phyloP scores from a whole-genome alignment of 805 yeast species.

The Schwanniomyces occidentalis region DNA sequence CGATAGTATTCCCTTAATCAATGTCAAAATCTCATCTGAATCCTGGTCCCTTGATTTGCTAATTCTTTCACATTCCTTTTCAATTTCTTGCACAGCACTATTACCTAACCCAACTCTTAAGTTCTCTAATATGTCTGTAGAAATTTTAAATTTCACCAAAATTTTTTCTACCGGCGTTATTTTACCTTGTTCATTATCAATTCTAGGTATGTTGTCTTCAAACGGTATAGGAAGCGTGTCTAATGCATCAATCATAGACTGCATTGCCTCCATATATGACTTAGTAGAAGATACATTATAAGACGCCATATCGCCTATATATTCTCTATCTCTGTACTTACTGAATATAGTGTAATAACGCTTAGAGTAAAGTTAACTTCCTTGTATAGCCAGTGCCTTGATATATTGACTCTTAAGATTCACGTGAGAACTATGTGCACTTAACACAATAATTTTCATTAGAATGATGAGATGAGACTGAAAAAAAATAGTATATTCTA shows the following conservation, averaged over 20 bases:
- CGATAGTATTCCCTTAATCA: conserved; percentile 31
- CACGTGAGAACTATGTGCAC: no score
- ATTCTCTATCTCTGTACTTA: no score
- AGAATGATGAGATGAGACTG: conserved; percentile 8
- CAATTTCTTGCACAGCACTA: conserved; percentile 21
- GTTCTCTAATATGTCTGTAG: conserved; percentile 23
- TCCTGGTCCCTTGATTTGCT: conserved; percentile 33
- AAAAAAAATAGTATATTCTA: conserved; percentile 1
- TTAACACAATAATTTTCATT: no score
- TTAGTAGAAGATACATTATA: conserved; percentile 61
- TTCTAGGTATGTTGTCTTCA: conserved; percentile 31
- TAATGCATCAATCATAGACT: conserved; percentile 58
- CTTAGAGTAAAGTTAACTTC: no score
- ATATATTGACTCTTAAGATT: no score
- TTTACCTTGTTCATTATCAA: conserved; percentile 35
- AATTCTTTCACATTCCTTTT: conserved; percentile 31
- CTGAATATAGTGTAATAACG: no score
- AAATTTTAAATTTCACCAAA: conserved; percentile 41
- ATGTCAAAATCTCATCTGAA: conserved; percentile 24
- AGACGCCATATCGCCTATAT: conserved; percentile 36
- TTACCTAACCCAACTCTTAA: conserved; percentile 20
- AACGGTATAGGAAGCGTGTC: conserved; percentile 22
- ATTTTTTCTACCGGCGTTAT: conserved; percentile 29
- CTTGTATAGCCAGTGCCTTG: no score
- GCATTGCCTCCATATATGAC: conserved; percentile 80